phyloP scores from a whole-genome alignment of 345 rosid genomes.

The Psidium friedrichsthalianum region DNA sequence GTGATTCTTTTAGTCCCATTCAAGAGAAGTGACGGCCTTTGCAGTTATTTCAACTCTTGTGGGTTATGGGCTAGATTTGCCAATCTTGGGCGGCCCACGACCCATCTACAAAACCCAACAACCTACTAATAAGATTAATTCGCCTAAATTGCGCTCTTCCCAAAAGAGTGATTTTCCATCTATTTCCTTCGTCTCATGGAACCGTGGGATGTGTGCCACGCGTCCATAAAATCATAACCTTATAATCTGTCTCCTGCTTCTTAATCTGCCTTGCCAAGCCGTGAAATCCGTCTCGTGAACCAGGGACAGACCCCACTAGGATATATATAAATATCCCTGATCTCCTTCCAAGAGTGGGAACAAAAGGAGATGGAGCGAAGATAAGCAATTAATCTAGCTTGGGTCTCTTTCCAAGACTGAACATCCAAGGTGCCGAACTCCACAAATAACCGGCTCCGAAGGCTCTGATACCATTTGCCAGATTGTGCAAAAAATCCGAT shows the following conservation, averaged over 20 bases:
- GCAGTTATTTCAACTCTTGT: too few relatives aligned
- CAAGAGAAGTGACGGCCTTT: too few relatives aligned
- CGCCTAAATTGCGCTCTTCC: neutral
- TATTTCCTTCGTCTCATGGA: neutral
- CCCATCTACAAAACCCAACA: too few relatives aligned
- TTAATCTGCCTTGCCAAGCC: neutral
- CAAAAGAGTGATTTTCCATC: neutral
- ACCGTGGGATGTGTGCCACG: neutral
- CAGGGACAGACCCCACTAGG: neutral
- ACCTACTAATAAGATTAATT: neutral
- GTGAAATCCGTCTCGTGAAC: neutral
- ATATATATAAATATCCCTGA: neutral
- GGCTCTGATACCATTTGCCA: neutral
- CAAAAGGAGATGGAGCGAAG: too few relatives aligned
- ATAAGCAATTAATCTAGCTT: too few relatives aligned
- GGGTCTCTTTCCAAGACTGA: too few relatives aligned
- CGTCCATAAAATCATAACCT: neutral
- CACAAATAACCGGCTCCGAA: too few relatives aligned
- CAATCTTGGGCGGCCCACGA: too few relatives aligned
- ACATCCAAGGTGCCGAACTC: neutral
- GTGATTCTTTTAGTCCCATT: too few relatives aligned
- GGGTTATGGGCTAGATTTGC: too few relatives aligned
- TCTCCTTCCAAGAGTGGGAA: neutral
- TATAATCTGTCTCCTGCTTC: neutral
- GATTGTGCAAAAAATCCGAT: fast-evolving